Percentiles rank a stretch among this genome's conserved stretches.
Evolutionary conservation across 352 stramenopile genomes (phyloP).

Genomic region (Pythium coloratum): DNA sequence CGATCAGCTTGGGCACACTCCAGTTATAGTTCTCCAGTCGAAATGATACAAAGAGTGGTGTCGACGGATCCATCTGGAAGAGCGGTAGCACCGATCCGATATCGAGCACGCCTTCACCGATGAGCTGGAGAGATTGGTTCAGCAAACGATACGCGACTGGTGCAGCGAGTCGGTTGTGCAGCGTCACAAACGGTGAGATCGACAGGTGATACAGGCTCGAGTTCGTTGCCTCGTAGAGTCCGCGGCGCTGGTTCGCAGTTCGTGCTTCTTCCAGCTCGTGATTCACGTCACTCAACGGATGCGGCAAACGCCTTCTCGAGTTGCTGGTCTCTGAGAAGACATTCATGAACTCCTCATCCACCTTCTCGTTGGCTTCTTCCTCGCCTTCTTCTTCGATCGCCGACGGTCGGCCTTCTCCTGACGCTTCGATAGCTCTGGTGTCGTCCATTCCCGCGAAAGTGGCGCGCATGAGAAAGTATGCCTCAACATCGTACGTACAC

Average conservation of each 20-base stretch:
- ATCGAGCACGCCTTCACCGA: constrained; percentile 83
- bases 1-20: constrained; percentile 74
- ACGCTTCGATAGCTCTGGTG: constrained; percentile 19
- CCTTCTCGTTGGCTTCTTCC: constrained; percentile 65
- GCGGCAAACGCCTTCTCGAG: constrained; percentile 46
- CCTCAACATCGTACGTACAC: constrained; percentile 87
- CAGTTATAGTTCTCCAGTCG: constrained; percentile 89
- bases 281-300: constrained; percentile 70
- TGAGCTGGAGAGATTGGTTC: constrained; percentile 79
- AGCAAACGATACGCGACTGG: constrained; percentile 83
- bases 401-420: constrained; percentile 27
- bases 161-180: constrained; percentile 83
- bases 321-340: constrained; percentile 55
- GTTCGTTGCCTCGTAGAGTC: constrained; percentile 82
- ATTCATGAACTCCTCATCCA: constrained; percentile 80
- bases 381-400: constrained; percentile 38
- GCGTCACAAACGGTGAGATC: constrained; percentile 77
- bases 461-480: constrained; percentile 85
- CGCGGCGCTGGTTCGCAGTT: constrained; percentile 68
- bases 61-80: constrained; percentile 75
- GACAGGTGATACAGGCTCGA: constrained; percentile 85
- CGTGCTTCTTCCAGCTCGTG: constrained; percentile 82
- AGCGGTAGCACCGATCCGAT: constrained; percentile 81
- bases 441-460: constrained; percentile 76
- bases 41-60: constrained; percentile 79